phyloP scores from a whole-genome alignment of 2,329 filamentous ascomycete genomes.

The Ascochyta lentis region DNA sequence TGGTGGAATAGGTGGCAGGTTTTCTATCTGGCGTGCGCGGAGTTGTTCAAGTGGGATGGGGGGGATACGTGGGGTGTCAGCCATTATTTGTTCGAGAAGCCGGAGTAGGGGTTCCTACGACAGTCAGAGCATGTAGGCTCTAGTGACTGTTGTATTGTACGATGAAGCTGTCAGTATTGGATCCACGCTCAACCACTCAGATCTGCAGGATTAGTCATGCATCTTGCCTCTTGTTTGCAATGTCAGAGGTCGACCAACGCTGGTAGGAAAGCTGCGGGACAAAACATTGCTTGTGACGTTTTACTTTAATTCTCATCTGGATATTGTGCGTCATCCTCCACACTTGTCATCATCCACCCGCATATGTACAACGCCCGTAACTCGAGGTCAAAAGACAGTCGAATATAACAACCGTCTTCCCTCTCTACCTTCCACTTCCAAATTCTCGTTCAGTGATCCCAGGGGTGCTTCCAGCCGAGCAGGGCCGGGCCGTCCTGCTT shows the following conservation, averaged over 20 bases:
- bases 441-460: constrained; percentile 42
- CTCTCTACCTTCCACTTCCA: neutral
- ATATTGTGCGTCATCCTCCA: constrained; percentile 16
- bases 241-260: too few species aligned
- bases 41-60: constrained; percentile 70
- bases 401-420: neutral
- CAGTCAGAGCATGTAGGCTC: too few species aligned
- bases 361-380: constrained; percentile 24
- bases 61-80: constrained; percentile 73
- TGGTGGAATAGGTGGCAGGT: constrained; percentile 77
- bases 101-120: constrained; percentile 21
- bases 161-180: too few species aligned
- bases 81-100: constrained; percentile 72
- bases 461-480: constrained; percentile 87
- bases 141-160: too few species aligned
- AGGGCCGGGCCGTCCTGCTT: constrained; percentile 94
- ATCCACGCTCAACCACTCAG: neutral
- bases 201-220: neutral
- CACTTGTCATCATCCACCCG: neutral
- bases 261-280: neutral
- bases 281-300: constrained; percentile 3
- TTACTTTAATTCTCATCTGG: constrained; percentile 25
- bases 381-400: neutral
- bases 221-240: too few species aligned
- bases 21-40: constrained; percentile 74